Evolutionary conservation across 352 stramenopile genomes (phyloP), one percentile per base, ranked within the genome.

Genomic region (Phytopythium oedochilum): DNA sequence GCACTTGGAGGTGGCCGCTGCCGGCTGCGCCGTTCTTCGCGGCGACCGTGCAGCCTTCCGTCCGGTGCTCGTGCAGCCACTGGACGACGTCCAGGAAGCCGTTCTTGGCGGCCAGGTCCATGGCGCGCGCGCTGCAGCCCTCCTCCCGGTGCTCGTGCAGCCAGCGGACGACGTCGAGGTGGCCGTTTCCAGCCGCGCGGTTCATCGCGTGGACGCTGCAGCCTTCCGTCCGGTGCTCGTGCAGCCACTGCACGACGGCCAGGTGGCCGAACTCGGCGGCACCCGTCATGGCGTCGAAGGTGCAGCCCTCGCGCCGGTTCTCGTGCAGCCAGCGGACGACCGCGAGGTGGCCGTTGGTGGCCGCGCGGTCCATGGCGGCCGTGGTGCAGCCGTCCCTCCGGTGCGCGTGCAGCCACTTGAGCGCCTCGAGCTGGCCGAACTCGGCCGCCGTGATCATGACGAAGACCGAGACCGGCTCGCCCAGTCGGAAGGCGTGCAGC

Each of bases 21-120:
- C 64, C 64, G 0, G 62, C 70, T 0, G 76, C 76, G 11, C 68
- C 60, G 32, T 83, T 70, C 73, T 85, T 87, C 0, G 71, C 76
- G 4, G 64, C 58, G 28, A 70, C 59, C 10, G 73, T 77, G 42
- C 73, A 79, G 0, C 73, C 70, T 55, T 78, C 67, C 0, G 17
- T 57, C 26, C 70, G 64, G 40, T 83, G 56, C 25, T 42, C 46
- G 26, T 86, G 71, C 3, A 88, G 60, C 73, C 73, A 86, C 29
- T 70, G 47, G 31, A 86, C 63, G n/a, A 76, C 61, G 5, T 63
- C n/a, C 7, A 88, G 61, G 48, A 86, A 70, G 1, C 75, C 75
- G 18, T 74, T 82, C 23, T 62, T 76, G 18, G 78, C 78, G 5
- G 78, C 75, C 9, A 70, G 42, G 23, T 81, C 67, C 64, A 88